These are phyloP conservation scores for Cymbopogon citratus DNA, from an alignment of 176 grass and related monocot genomes.

Conservation along the genomic window DNA sequence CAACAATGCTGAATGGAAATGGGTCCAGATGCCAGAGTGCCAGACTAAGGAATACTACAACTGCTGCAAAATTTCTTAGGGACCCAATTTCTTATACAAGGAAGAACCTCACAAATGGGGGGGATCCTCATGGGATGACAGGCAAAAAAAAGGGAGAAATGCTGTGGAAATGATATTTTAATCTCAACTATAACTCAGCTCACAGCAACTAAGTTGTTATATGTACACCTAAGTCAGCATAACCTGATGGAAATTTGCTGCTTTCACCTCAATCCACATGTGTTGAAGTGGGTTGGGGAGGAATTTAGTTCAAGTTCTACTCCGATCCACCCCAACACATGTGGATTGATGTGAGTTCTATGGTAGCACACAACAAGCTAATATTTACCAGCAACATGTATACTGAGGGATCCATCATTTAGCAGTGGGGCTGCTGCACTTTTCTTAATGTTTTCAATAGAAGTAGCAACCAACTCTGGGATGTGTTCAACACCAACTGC, in stretches of 20 bases:
- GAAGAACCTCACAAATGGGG: not conserved
- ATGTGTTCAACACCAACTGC: conserved; percentile 75
- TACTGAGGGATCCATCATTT: conserved; percentile 51
- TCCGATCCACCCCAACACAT: too few relatives aligned
- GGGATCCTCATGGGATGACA: not conserved
- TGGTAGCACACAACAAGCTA: not conserved
- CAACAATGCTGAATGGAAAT: not conserved
- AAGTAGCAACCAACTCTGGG: conserved; percentile 66
- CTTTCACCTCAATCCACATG: too few relatives aligned
- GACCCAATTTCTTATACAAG: too few relatives aligned
- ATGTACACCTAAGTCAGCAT: not conserved
- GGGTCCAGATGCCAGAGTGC: not conserved
- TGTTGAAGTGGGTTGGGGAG: too few relatives aligned
- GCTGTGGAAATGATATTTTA: not conserved
- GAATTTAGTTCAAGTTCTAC: too few relatives aligned
- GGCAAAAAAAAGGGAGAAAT: not conserved
- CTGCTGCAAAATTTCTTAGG: not conserved
- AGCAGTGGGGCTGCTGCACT: conserved; percentile 50
- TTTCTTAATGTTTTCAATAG: conserved; percentile 69
- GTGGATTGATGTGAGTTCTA: too few relatives aligned
- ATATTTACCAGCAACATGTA: conserved; percentile 52
- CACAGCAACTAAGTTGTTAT: not conserved
- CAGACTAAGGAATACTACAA: not conserved
- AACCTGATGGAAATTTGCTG: not conserved
- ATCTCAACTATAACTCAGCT: not conserved